Evolutionary conservation across 78 protist species (phyloP).

Genomic region (Dictyostelium intermedium): DNA sequence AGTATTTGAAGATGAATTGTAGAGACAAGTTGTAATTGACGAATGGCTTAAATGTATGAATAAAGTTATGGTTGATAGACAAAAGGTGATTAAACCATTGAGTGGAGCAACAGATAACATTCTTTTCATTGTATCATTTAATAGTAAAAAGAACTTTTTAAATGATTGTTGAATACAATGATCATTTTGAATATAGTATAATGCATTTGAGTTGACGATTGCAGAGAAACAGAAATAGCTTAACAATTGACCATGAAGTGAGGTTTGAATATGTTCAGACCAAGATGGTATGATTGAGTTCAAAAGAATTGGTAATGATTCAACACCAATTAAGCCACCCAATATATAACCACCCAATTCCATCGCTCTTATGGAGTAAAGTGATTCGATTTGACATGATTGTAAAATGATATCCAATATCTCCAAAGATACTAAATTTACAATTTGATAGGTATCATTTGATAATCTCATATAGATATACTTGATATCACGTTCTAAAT

Average conservation of each 20-base stretch:
- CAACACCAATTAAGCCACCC: conserved; percentile 52
- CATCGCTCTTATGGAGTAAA: neutral
- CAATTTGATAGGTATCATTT: neutral
- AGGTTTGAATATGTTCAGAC: conserved; percentile 24
- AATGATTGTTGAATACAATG: conserved; percentile 9
- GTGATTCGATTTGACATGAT: neutral
- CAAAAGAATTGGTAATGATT: conserved; percentile 47
- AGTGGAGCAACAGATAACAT: neutral
- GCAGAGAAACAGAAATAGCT: conserved; percentile 9
- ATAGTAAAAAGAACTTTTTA: neutral
- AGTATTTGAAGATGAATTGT: neutral
- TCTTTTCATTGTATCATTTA: conserved; percentile 31
- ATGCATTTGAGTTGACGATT: conserved; percentile 16
- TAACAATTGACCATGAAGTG: conserved; percentile 11
- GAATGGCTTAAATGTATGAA: conserved; percentile 26
- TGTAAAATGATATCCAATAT: neutral
- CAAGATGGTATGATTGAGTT: conserved; percentile 56
- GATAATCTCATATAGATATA: neutral
- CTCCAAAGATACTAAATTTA: neutral
- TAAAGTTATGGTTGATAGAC: conserved; percentile 4
- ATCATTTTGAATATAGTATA: conserved; percentile 18
- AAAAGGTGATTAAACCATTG: conserved; percentile 1
- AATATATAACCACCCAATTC: conserved; percentile 66
- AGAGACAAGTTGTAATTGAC: neutral
- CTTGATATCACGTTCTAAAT: neutral